Conservation (phyloP, 1,139 yeast species). For the Taiozyma sp. region DNA sequence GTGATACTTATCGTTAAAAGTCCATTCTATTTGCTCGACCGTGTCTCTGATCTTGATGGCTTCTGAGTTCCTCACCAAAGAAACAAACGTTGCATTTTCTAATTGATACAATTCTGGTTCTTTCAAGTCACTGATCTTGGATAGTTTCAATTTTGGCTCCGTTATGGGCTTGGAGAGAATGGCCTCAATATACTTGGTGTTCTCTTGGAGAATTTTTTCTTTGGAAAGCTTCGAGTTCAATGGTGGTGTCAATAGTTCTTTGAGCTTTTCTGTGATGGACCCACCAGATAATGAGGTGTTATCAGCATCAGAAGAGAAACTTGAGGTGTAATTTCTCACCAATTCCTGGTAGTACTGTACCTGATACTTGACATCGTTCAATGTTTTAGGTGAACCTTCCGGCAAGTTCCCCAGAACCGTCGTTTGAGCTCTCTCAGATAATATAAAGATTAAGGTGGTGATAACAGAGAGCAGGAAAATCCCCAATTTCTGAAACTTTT, state of each 20-base stretch:
- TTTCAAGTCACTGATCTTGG: conserved; percentile 9
- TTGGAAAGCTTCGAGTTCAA: conserved; percentile 8
- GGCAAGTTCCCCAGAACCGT: neutral
- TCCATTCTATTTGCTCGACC: conserved; percentile 51
- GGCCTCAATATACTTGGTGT: conserved; percentile 9
- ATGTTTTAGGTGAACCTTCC: conserved; percentile 1
- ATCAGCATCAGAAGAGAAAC: conserved; percentile 12
- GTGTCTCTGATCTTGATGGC: conserved; percentile 41
- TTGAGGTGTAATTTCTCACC: conserved; percentile 17
- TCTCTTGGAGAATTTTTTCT: conserved; percentile 11
- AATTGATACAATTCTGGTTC: conserved; percentile 6
- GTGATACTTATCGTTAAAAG: conserved; percentile 61
- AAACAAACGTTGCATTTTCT: conserved; percentile 62
- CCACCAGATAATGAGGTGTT: conserved; percentile 1
- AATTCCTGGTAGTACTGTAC: conserved; percentile 9
- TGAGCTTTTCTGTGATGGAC: neutral
- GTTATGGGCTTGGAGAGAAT: conserved; percentile 12
- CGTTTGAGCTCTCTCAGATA: neutral
- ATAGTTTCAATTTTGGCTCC: conserved; percentile 16
- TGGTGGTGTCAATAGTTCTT: conserved; percentile 14
- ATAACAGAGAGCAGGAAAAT: neutral
- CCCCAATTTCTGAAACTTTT: conserved; percentile 2
- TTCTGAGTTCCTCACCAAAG: conserved; percentile 67
- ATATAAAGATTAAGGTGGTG: neutral
- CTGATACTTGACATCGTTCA: conserved; percentile 4